These are phyloP conservation scores for Fusarium sp. DNA, from an alignment of 2,329 filamentous ascomycete genomes.

Conservation along the genomic window DNA sequence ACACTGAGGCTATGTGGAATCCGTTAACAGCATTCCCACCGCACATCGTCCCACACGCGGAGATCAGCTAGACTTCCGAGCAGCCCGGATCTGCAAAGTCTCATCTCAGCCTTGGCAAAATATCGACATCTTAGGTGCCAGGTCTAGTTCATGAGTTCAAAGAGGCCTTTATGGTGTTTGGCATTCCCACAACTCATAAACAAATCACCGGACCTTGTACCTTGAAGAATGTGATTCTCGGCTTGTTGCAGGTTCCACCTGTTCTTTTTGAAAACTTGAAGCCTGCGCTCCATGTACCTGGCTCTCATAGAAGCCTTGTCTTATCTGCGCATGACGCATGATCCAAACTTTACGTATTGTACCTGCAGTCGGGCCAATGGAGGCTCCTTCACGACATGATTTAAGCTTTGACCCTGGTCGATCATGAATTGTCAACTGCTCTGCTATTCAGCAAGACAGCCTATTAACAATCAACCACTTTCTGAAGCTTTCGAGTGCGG, in stretches of 20 bases:
- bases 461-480: too few relatives aligned
- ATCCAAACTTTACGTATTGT: background rate
- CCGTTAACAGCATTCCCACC: background rate
- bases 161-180: too few relatives aligned
- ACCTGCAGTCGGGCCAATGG: background rate
- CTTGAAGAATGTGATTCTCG: background rate
- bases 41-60: background rate
- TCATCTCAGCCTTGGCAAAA: background rate
- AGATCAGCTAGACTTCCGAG: constrained; percentile 1
- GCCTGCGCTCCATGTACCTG: background rate
- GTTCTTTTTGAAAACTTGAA: background rate
- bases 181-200: too few relatives aligned
- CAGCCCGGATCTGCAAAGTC: constrained; percentile 7
- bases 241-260: too few relatives aligned
- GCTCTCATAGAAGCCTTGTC: background rate
- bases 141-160: background rate
- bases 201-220: background rate
- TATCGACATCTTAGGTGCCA: background rate
- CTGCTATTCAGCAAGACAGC: too few relatives aligned
- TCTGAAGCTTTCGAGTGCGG: too few relatives aligned
- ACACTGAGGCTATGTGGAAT: background rate
- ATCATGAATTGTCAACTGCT: background rate
- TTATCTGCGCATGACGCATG: background rate
- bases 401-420: background rate
- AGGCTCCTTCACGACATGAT: background rate